Percentiles rank a stretch among this genome's conserved stretches.
Conservation (phyloP, 169 alveolate genomes). For the Eimeria praecox region DNA sequence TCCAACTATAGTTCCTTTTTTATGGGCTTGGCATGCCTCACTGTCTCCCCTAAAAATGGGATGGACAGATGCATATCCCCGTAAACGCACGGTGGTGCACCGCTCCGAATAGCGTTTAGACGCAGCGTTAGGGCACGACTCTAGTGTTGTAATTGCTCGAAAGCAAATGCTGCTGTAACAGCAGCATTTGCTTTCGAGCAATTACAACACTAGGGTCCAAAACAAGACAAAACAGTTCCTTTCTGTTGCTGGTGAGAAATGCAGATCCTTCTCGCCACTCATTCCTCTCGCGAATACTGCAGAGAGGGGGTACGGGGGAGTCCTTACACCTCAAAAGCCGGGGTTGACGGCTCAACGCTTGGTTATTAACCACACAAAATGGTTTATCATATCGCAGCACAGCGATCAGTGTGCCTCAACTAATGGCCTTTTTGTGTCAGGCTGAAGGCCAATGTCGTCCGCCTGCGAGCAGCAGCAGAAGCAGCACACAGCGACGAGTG, state of each 20-base stretch:
- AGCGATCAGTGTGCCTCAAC: conserved; percentile 54
- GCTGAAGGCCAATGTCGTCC: not conserved
- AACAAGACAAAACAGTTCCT: not conserved
- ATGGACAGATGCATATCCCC: not conserved
- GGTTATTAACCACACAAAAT: not conserved
- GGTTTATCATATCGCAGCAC: not conserved
- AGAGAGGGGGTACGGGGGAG: not conserved
- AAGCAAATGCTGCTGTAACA: too few relatives aligned
- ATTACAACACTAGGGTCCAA: not conserved
- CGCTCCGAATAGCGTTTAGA: not conserved
- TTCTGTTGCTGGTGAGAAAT: not conserved
- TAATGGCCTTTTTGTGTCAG: conserved; percentile 1
- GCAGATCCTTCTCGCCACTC: not conserved
- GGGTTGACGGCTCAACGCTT: not conserved
- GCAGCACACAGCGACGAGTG: not conserved
- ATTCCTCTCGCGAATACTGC: not conserved
- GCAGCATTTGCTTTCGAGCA: not conserved
- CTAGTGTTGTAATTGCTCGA: too few relatives aligned
- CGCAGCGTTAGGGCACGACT: too few relatives aligned
- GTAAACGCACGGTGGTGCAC: not conserved
- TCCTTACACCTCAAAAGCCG: not conserved
- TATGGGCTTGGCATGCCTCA: not conserved
- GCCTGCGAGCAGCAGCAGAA: not conserved
- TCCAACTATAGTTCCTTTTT: not conserved
- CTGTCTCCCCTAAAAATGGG: not conserved